phyloP scores from a whole-genome alignment of 2,329 filamentous ascomycete species.

The Exutisphaerella laricina region DNA sequence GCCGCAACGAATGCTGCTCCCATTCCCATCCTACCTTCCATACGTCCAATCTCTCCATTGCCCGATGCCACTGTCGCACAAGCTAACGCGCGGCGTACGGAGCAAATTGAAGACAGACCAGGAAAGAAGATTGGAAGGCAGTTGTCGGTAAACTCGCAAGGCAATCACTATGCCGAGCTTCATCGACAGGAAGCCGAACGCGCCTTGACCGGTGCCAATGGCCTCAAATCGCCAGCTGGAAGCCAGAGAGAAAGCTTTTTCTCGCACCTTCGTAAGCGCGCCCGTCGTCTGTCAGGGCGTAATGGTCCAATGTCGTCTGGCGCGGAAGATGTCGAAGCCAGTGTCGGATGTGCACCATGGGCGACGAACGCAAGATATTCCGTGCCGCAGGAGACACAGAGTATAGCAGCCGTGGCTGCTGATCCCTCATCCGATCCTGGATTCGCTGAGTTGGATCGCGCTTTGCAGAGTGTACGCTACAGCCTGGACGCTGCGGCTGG shows the following conservation, averaged over 20 bases:
- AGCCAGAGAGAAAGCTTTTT: slow-evolving; percentile 96
- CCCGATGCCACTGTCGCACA: slow-evolving; percentile 89
- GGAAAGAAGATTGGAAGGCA: slow-evolving; percentile 93
- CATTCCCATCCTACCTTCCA: slow-evolving; percentile 93
- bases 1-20: slow-evolving; percentile 63
- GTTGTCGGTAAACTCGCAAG: slow-evolving; percentile 83
- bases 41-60: slow-evolving; percentile 91
- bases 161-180: slow-evolving; percentile 85
- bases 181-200: slow-evolving; percentile 89
- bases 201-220: slow-evolving; percentile 75
- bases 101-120: slow-evolving; percentile 51
- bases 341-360: slow-evolving; percentile 87
- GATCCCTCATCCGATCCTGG: slow-evolving; percentile 46
- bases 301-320: slow-evolving; percentile 73
- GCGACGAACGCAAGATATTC: slow-evolving; percentile 67
- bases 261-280: slow-evolving; percentile 90
- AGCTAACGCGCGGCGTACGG: slow-evolving; percentile 59
- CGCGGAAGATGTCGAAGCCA: slow-evolving; percentile 86
- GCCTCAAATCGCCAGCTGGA: slow-evolving; percentile 67
- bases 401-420: slow-evolving; percentile 48
- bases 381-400: slow-evolving; percentile 50
- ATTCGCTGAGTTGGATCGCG: slow-evolving; percentile 56
- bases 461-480: slow-evolving; percentile 55
- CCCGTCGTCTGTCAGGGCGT: slow-evolving; percentile 83
- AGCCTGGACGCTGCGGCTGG: slow-evolving; percentile 45